Evolutionary conservation across 2,329 filamentous ascomycete species (phyloP).

Genomic region (Mycocentrospora acerina): DNA sequence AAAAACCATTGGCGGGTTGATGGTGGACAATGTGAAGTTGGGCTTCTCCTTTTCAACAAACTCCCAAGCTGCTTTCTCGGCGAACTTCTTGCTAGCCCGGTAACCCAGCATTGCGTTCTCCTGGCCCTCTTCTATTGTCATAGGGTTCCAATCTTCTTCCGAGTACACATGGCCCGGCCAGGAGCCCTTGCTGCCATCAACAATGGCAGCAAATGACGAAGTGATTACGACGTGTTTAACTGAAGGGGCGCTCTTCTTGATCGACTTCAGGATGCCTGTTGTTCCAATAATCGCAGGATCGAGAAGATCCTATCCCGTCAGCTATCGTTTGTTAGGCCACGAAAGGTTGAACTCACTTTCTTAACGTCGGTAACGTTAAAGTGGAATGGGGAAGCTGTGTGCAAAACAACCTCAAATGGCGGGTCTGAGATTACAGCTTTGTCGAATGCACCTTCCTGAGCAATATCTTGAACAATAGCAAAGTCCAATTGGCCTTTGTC

Average conservation of each 20-base stretch:
- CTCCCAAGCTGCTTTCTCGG: constrained; percentile 56
- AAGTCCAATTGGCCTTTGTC: constrained; percentile 62
- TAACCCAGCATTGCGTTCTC: constrained; percentile 49
- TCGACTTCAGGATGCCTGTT: constrained; percentile 61
- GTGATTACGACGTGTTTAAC: constrained; percentile 75
- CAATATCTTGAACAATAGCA: constrained; percentile 71
- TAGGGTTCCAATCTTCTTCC: constrained; percentile 59
- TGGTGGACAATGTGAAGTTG: constrained; percentile 51
- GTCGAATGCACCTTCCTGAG: constrained; percentile 67
- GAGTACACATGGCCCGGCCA: constrained; percentile 54
- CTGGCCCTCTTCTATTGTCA: constrained; percentile 54
- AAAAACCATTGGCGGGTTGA: constrained; percentile 54
- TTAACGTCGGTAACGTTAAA: constrained; percentile 72
- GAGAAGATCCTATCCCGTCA: constrained; percentile 48
- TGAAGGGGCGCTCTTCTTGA: constrained; percentile 61
- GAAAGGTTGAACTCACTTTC: constrained; percentile 44
- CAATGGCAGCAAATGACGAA: constrained; percentile 68
- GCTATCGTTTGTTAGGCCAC: background rate
- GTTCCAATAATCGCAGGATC: constrained; percentile 66
- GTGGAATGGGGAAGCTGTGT: constrained; percentile 63
- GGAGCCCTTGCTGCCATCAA: constrained; percentile 57
- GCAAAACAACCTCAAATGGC: constrained; percentile 67
- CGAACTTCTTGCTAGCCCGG: constrained; percentile 64
- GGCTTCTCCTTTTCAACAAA: constrained; percentile 55
- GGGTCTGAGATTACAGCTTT: constrained; percentile 61